Evolutionary conservation across 1,139 yeast species (phyloP).

Genomic region (Scheffersomyces stambukii): DNA sequence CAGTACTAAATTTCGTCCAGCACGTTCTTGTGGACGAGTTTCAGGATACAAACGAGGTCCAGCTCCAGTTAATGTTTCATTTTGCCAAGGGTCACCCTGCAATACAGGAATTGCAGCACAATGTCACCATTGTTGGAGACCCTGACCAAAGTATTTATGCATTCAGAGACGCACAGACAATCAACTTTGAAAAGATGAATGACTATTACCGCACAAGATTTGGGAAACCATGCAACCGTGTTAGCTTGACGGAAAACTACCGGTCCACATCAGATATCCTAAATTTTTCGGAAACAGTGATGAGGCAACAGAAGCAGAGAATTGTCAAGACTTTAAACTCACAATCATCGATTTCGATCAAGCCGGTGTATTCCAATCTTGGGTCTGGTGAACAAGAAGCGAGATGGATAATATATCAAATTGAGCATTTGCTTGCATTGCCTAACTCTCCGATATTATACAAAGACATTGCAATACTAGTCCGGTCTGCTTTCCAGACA

Average conservation of each 20-base stretch:
- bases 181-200: slow-evolving; percentile 62
- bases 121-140: slow-evolving; percentile 88
- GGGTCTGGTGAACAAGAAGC: slow-evolving; percentile 51
- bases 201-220: slow-evolving; percentile 32
- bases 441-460: slow-evolving; percentile 34
- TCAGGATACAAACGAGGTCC: slow-evolving; percentile 84
- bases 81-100: slow-evolving; percentile 45
- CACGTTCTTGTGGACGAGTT: slow-evolving; percentile 91
- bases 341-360: slow-evolving; percentile 34
- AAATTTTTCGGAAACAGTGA: slow-evolving; percentile 59
- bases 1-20: slow-evolving; percentile 47
- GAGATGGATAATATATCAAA: slow-evolving; percentile 51
- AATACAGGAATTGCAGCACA: slow-evolving; percentile 22
- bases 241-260: slow-evolving; percentile 66
- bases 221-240: slow-evolving; percentile 14
- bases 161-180: slow-evolving; percentile 74
- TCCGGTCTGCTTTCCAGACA: slow-evolving; percentile 59
- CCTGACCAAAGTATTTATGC: slow-evolving; percentile 95
- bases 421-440: slow-evolving; percentile 40
- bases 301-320: slow-evolving; percentile 56
- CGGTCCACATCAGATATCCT: slow-evolving; percentile 73
- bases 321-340: slow-evolving; percentile 42
- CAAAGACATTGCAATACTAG: slow-evolving; percentile 66
- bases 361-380: slow-evolving; percentile 45
- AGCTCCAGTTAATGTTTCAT: slow-evolving; percentile 60